phyloP scores from a whole-genome alignment of 495 filamentous ascomycete species.

The Parmelia sp. region DNA sequence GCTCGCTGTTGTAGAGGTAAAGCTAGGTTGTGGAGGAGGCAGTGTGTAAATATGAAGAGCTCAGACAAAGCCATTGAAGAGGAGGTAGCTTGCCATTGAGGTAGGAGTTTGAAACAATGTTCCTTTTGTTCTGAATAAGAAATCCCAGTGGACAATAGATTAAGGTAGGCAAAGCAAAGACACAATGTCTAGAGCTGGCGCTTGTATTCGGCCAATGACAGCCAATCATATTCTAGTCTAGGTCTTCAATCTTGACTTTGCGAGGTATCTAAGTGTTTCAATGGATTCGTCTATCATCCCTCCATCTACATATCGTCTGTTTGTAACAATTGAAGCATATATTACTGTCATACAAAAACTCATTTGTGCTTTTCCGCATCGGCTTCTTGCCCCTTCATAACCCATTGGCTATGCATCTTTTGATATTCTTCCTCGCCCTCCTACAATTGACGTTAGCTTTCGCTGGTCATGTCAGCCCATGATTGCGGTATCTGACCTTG shows the following conservation, averaged over 20 bases:
- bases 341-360: background rate
- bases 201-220: background rate
- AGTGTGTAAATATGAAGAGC: background rate
- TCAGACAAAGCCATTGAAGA: background rate
- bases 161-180: background rate
- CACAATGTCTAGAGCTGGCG: slow-evolving; percentile 4
- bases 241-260: background rate
- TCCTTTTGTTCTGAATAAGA: background rate
- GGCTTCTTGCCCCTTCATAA: slow-evolving; percentile 31
- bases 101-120: background rate
- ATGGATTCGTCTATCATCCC: background rate
- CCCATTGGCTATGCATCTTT: slow-evolving; percentile 29
- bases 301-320: background rate
- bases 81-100: background rate
- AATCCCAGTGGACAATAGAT: background rate
- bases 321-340: too few relatives aligned
- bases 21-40: background rate
- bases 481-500: slow-evolving; percentile 18
- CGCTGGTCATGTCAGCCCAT: background rate
- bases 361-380: slow-evolving; percentile 27
- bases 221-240: slow-evolving; percentile 8
- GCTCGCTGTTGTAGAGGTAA: background rate
- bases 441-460: slow-evolving; percentile 6
- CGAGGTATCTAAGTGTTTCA: background rate
- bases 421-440: slow-evolving; percentile 30